These are phyloP conservation scores for Pyrrhoderma lamaoense DNA, from an alignment of 1,284 basidiomycete genomes.

Conservation along the genomic window DNA sequence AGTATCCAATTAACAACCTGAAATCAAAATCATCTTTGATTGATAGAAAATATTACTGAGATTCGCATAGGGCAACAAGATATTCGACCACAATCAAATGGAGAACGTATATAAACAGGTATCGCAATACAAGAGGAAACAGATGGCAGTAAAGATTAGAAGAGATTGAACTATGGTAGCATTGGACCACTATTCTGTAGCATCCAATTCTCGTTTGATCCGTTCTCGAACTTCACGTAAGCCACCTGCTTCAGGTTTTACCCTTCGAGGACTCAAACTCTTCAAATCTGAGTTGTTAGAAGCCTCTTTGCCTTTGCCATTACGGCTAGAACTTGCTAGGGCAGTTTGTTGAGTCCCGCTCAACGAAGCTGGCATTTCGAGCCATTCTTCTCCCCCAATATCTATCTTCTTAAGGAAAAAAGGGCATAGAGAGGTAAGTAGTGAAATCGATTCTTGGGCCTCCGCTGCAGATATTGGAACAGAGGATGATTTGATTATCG, in stretches of 20 bases:
- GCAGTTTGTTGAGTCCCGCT: constrained; percentile 27
- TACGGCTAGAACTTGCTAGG: constrained; percentile 34
- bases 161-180: too few species aligned
- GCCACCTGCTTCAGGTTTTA: constrained; percentile 61
- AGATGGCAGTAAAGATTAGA: background rate
- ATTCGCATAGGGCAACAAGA: too few species aligned
- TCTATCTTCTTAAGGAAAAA: constrained; percentile 64
- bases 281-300: constrained; percentile 53
- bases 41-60: too few species aligned
- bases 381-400: constrained; percentile 65
- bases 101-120: too few species aligned
- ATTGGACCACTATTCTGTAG: constrained; percentile 45
- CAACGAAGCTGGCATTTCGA: constrained; percentile 66
- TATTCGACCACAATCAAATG: too few species aligned
- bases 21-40: too few species aligned
- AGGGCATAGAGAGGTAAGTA: constrained; percentile 63
- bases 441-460: constrained; percentile 60
- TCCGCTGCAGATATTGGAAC: constrained; percentile 70
- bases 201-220: constrained; percentile 67
- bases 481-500: constrained; percentile 69
- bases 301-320: constrained; percentile 29
- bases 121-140: too few species aligned
- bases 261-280: constrained; percentile 59
- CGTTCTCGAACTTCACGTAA: constrained; percentile 71
- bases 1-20: too few species aligned